phyloP scores from a whole-genome alignment of 345 rosid species.

The Acer yangbiense region DNA sequence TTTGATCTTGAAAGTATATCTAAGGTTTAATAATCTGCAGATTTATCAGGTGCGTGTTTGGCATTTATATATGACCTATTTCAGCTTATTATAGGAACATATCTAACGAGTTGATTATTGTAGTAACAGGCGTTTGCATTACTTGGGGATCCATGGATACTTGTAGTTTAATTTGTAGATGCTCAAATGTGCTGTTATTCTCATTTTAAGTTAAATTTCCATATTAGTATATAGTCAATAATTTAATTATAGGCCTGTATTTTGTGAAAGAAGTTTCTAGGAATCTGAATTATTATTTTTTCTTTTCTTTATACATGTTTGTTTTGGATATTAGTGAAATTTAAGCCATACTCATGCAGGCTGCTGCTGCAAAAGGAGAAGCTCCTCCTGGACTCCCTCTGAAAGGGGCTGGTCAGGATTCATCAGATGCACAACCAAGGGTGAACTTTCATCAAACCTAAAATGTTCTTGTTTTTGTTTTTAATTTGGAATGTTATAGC shows the following conservation, averaged over 20 bases:
- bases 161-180: constrained; percentile 2
- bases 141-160: neutral
- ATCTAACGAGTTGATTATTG: neutral
- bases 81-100: neutral
- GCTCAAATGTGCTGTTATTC: neutral
- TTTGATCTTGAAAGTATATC: neutral
- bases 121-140: neutral
- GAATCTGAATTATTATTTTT: neutral
- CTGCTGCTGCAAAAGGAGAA: constrained; percentile 99
- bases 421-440: constrained; percentile 85
- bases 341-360: constrained; percentile 51
- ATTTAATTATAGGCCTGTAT: neutral
- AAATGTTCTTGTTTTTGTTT: constrained; percentile 12
- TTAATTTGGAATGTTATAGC: constrained; percentile 16
- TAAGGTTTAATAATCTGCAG: neutral
- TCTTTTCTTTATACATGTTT: neutral
- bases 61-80: neutral
- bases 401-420: constrained; percentile 97
- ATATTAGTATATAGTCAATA: neutral
- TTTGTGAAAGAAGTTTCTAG: neutral
- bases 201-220: neutral
- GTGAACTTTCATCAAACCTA: constrained; percentile 42
- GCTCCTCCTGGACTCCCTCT: constrained; percentile 99
- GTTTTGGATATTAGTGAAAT: constrained; percentile 19
- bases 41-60: neutral